These are phyloP conservation scores for Penicillium olsonii DNA, from an alignment of 2,329 filamentous ascomycete species.

Conservation along the genomic window DNA sequence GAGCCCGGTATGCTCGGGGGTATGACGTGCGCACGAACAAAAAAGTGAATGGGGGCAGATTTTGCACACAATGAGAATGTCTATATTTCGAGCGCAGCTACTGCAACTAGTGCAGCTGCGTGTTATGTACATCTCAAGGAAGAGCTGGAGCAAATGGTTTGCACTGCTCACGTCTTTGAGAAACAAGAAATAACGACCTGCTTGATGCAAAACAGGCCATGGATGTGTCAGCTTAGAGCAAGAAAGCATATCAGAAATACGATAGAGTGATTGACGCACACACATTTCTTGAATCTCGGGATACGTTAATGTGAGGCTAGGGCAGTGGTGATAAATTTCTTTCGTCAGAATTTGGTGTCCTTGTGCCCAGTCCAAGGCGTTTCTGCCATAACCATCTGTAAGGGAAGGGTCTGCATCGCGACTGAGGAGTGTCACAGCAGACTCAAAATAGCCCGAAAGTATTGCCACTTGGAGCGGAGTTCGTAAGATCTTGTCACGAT, in stretches of 20 bases:
- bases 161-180: background rate
- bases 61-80: too few species aligned
- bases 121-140: too few species aligned
- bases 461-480: conserved; percentile 7
- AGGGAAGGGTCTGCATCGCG: conserved; percentile 6
- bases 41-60: background rate
- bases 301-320: background rate
- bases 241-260: background rate
- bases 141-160: background rate
- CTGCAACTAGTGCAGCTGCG: too few species aligned
- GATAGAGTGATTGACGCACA: background rate
- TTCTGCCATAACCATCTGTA: conserved; percentile 8
- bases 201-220: background rate
- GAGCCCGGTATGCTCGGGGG: too few species aligned
- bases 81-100: too few species aligned
- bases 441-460: background rate
- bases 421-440: background rate
- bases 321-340: background rate
- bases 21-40: too few species aligned
- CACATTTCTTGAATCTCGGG: background rate
- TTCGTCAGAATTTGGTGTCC: background rate
- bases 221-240: background rate
- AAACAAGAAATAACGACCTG: conserved; percentile 7
- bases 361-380: conserved; percentile 2
- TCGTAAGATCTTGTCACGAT: background rate